A percentile compares a stretch with the other conserved stretches of the same genome.
These are phyloP conservation scores for Dioszegia crocea DNA, from an alignment of 768 basidiomycete genomes.

Conservation along the genomic window DNA sequence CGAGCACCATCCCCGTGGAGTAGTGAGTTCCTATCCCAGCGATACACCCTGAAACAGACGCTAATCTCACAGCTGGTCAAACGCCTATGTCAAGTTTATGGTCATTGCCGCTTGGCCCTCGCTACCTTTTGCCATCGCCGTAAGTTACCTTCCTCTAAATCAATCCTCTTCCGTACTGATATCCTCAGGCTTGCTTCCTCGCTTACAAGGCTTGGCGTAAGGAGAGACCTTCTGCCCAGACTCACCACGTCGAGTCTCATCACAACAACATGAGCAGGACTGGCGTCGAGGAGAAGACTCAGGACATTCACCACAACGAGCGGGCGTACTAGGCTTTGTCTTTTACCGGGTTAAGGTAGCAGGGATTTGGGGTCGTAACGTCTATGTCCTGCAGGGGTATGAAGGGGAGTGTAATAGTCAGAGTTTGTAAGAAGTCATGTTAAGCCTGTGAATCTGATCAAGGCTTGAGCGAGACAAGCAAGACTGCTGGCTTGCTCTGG, in stretches of 20 bases:
- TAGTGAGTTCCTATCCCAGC: conserved; percentile 4
- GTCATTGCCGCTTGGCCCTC: conserved; percentile 4
- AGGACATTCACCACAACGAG: not conserved
- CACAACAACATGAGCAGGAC: not conserved
- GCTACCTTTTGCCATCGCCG: not conserved
- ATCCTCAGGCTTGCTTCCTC: conserved; percentile 1
- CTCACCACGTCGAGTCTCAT: too few species aligned
- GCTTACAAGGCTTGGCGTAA: conserved; percentile 7
- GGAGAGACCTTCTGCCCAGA: not conserved
- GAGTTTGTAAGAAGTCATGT: too few species aligned
- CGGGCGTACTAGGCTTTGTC: not conserved
- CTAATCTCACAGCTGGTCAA: conserved; percentile 5
- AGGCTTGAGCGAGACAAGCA: too few species aligned
- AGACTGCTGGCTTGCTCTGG: too few species aligned
- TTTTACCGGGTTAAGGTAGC: too few species aligned
- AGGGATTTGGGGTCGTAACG: too few species aligned
- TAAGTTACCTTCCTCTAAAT: not conserved
- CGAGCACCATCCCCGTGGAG: not conserved
- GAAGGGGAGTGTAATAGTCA: too few species aligned
- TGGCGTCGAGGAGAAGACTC: not conserved
- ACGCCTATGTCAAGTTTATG: conserved; percentile 6
- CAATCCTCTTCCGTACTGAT: not conserved
- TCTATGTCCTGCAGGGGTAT: too few species aligned
- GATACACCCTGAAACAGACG: too few species aligned
- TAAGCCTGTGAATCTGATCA: too few species aligned